These are phyloP conservation scores for Alternaria ventricosa DNA, from an alignment of 2,329 filamentous ascomycete species.

Conservation along the genomic window DNA sequence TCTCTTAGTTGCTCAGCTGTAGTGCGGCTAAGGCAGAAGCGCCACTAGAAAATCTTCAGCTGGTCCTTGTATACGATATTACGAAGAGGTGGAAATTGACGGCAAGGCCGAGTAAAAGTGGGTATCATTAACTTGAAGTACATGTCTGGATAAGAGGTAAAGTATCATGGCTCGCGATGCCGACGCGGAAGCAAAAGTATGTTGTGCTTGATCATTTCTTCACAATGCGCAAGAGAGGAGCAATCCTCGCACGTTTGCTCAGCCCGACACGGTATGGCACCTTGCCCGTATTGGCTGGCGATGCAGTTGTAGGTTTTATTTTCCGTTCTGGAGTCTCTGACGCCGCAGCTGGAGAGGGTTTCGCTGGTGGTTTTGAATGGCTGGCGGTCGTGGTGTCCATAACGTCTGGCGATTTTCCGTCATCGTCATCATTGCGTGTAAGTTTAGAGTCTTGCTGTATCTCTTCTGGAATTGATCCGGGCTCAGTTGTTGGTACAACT, in stretches of 20 bases:
- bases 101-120: slow-evolving; percentile 6
- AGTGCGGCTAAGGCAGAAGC: not conserved
- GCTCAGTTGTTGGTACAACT: slow-evolving; percentile 6
- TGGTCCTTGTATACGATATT: not conserved
- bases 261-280: slow-evolving; percentile 56
- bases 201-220: slow-evolving; percentile 46
- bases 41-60: not conserved
- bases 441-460: not conserved
- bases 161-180: not conserved
- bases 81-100: slow-evolving; percentile 1
- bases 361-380: not conserved
- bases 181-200: not conserved
- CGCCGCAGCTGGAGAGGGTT: not conserved
- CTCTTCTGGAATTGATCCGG: not conserved
- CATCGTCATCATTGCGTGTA: not conserved
- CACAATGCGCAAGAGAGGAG: slow-evolving; percentile 55
- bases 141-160: not conserved
- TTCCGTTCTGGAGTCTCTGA: slow-evolving; percentile 25
- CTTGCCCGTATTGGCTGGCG: slow-evolving; percentile 46
- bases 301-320: slow-evolving; percentile 24
- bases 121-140: slow-evolving; percentile 16
- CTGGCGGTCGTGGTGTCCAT: not conserved
- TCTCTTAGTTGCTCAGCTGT: not conserved
- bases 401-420: not conserved
- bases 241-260: slow-evolving; percentile 57